These are phyloP conservation scores for Eragrostis tef DNA, from an alignment of 202 grass and related monocot species.

Conservation along the genomic window DNA sequence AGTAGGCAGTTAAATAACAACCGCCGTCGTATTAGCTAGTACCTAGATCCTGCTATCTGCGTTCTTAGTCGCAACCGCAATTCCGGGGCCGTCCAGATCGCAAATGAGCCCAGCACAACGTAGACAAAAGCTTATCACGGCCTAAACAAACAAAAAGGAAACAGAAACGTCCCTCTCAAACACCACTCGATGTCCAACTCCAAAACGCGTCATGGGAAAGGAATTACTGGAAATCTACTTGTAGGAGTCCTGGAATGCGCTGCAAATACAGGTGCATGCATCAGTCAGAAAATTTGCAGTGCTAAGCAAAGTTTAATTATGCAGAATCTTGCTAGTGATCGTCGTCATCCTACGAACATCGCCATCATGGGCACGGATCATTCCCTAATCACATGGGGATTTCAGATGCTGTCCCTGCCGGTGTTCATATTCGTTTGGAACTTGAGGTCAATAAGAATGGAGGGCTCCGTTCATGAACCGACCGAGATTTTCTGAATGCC, in stretches of 20 bases:
- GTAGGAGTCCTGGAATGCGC: neutral
- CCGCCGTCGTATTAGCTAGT: neutral
- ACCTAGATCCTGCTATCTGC: conserved; percentile 17
- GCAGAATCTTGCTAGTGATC: neutral
- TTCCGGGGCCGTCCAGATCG: conserved; percentile 39
- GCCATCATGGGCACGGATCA: neutral
- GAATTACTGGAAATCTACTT: no score
- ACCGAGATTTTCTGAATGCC: conserved; percentile 29
- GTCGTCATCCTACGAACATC: conserved; percentile 14
- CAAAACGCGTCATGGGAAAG: conserved; percentile 34
- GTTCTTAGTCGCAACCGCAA: conserved; percentile 26
- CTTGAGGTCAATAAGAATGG: neutral
- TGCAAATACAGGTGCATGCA: conserved; percentile 16
- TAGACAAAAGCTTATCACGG: neutral
- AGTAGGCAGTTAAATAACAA: conserved; percentile 40
- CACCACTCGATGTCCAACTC: conserved; percentile 9
- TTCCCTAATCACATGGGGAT: conserved; percentile 33
- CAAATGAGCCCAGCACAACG: conserved; percentile 17
- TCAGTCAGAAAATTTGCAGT: neutral
- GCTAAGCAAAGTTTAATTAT: neutral
- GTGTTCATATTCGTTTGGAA: neutral
- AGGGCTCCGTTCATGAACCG: conserved; percentile 15
- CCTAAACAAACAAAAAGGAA: conserved; percentile 32
- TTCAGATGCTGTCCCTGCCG: neutral
- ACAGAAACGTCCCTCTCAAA: conserved; percentile 38